Percentiles rank a stretch among this genome's conserved stretches.
These are phyloP conservation scores for Fusarium redolens DNA, from an alignment of 2,329 filamentous ascomycete genomes.

Conservation along the genomic window DNA sequence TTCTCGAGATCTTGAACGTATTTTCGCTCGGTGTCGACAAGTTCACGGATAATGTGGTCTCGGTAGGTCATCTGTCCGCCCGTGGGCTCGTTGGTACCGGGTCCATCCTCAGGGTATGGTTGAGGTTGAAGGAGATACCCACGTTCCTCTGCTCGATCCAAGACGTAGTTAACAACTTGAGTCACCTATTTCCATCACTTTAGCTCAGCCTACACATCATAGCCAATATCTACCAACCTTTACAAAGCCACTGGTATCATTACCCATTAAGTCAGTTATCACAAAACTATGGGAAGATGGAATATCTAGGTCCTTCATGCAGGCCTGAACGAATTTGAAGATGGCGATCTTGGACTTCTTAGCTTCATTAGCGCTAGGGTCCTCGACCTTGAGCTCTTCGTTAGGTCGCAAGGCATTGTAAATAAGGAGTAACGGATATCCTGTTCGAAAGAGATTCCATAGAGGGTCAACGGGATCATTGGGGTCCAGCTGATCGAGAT, in stretches of 20 bases:
- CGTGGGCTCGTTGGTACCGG: conserved; percentile 57
- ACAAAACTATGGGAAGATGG: conserved; percentile 88
- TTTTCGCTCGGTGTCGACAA: conserved; percentile 95
- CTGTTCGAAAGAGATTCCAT: conserved; percentile 87
- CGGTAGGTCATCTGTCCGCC: conserved; percentile 78
- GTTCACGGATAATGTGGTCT: conserved; percentile 89
- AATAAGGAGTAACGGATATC: conserved; percentile 85
- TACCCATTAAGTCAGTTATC: conserved; percentile 89
- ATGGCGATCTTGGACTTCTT: conserved; percentile 89
- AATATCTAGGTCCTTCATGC: conserved; percentile 83
- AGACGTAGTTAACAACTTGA: conserved; percentile 89
- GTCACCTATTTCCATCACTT: conserved; percentile 67
- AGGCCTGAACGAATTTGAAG: conserved; percentile 93
- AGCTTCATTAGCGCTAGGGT: conserved; percentile 69
- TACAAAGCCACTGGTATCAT: conserved; percentile 96
- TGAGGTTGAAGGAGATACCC: conserved; percentile 76
- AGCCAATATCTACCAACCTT: conserved; percentile 69
- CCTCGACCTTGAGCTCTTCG: conserved; percentile 75
- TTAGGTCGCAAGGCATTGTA: conserved; percentile 86
- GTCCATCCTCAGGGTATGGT: conserved; percentile 67
- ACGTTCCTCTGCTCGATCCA: conserved; percentile 84
- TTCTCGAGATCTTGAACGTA: conserved; percentile 98
- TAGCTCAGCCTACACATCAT: not conserved
- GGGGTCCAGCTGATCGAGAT: conserved; percentile 77
- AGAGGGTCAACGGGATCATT: conserved; percentile 86